Base-by-base conservation (phyloP, 2,329 filamentous ascomycete genomes). In the Ceratocystiopsis sp. region DNA sequence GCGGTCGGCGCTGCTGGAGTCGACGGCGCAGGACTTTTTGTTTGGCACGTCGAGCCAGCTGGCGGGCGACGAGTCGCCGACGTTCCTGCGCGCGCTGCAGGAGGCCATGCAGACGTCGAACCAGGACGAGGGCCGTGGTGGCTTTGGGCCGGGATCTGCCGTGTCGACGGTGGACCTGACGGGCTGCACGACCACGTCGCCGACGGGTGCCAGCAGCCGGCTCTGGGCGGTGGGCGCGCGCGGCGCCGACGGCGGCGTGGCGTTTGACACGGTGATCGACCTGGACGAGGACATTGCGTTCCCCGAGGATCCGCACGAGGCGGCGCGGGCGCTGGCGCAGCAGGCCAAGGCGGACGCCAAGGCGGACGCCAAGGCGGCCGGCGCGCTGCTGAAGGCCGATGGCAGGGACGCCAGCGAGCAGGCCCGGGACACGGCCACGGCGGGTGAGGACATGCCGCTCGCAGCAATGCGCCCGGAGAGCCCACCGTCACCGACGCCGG, bases 21-120 rank as follows among this genome's bases (percentile, higher is more conserved):
- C 81, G 14, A 66, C 72, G 3, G 65, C 71, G 1, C 85, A 91
- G 55, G 75, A 86, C 46, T 83, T 87, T 54, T 61, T 93, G 0
- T 93, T 93, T 59, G 85, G 84, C 1, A 91, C 84, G 0, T 87
- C 81, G 1, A 93, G 85, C 56, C 85, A 93, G 56, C 62, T 93
- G 19, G 80, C 78, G 14, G 64, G 70, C 43, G 81, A 85, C 45
- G 75, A 85, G 34, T 83, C 80, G 0, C 80, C 81, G 0, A 71
- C 70, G 0, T 69, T 78, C 19, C 57, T 83, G 15, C 67, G 69
- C 29, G 71, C 81, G 38, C 58, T 83, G 17, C 75, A 82, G 42
- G 55, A 65, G 42, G 78, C 76, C 1, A 69, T 82, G 49, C 67
- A 66, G 48, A 65, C 64, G 35, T 83, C 78, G 0, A 78, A 75